phyloP scores from a whole-genome alignment of 1,284 basidiomycete species.

The Apiotrichum veenhuisii region DNA sequence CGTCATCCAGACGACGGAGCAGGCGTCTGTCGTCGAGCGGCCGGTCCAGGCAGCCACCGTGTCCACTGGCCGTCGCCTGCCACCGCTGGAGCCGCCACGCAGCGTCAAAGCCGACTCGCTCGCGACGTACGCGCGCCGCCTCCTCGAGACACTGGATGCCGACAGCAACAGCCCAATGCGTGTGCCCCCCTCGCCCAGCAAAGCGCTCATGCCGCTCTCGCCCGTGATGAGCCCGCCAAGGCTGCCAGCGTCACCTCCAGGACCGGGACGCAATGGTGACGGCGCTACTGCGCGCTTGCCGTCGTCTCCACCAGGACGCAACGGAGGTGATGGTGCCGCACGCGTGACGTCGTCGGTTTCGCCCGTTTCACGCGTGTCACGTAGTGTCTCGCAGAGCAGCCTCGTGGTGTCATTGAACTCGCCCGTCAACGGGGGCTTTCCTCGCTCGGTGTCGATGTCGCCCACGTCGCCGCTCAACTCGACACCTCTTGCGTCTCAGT shows the following conservation, averaged over 20 bases:
- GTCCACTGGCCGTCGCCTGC: not conserved
- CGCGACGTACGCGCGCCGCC: conserved; percentile 33
- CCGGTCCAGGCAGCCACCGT: not conserved
- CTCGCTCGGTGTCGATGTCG: not conserved
- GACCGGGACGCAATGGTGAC: too few relatives aligned
- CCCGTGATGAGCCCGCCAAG: not conserved
- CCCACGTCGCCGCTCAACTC: not conserved
- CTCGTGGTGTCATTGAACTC: not conserved
- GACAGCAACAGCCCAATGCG: conserved; percentile 3
- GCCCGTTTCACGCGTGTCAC: not conserved
- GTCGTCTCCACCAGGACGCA: too few relatives aligned
- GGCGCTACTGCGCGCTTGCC: not conserved
- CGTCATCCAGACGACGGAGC: conserved; percentile 48
- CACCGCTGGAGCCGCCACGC: conserved; percentile 9
- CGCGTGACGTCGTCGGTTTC: not conserved
- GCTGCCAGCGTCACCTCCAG: not conserved
- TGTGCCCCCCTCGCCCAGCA: conserved; percentile 15
- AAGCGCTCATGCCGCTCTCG: conserved; percentile 6
- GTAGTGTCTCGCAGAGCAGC: not conserved
- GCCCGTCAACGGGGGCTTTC: not conserved
- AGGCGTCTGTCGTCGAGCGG: conserved; percentile 26
- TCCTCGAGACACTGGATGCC: conserved; percentile 25
- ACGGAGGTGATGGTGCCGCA: too few relatives aligned
- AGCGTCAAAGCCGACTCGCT: conserved; percentile 21
- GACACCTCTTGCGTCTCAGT: not conserved